Percentiles rank a stretch among this genome's conserved stretches.
phyloP scores from a whole-genome alignment of 257 asterid genomes.

The Scutellaria minor region DNA sequence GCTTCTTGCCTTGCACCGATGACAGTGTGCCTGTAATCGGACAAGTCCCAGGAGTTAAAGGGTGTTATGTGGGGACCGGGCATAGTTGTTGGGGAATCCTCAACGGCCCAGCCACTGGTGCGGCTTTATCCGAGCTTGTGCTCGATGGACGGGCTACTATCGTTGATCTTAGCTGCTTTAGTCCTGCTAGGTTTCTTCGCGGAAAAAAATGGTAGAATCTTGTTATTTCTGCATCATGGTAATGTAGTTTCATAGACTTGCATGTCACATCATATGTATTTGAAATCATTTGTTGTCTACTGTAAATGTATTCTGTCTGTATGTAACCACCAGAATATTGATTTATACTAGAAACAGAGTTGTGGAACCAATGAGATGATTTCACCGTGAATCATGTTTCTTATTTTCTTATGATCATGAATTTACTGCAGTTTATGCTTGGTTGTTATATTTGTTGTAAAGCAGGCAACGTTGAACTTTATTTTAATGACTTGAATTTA shows the following conservation, averaged over 20 bases:
- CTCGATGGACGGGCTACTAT: slow-evolving; percentile 59
- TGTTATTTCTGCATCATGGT: neutral
- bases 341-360: too few species aligned
- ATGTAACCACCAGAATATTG: too few species aligned
- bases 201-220: slow-evolving; percentile 21
- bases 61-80: slow-evolving; percentile 82
- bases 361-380: too few species aligned
- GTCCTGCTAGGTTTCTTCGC: slow-evolving; percentile 61
- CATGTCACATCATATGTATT: too few species aligned
- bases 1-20: slow-evolving; percentile 82
- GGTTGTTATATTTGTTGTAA: too few species aligned
- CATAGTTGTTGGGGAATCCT: slow-evolving; percentile 98
- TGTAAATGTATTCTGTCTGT: too few species aligned
- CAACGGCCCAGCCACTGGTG: slow-evolving; percentile 95
- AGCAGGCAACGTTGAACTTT: too few species aligned
- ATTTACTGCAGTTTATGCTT: too few species aligned
- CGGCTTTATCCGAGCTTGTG: slow-evolving; percentile 78
- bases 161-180: slow-evolving; percentile 63
- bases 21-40: slow-evolving; percentile 83
- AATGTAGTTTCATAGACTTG: neutral
- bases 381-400: too few species aligned
- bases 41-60: slow-evolving; percentile 73
- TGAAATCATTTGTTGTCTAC: too few species aligned
- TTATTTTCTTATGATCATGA: too few species aligned
- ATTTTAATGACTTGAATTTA: too few species aligned